phyloP scores from a whole-genome alignment of 495 filamentous ascomycete species.

The Aspergillus affinis region DNA sequence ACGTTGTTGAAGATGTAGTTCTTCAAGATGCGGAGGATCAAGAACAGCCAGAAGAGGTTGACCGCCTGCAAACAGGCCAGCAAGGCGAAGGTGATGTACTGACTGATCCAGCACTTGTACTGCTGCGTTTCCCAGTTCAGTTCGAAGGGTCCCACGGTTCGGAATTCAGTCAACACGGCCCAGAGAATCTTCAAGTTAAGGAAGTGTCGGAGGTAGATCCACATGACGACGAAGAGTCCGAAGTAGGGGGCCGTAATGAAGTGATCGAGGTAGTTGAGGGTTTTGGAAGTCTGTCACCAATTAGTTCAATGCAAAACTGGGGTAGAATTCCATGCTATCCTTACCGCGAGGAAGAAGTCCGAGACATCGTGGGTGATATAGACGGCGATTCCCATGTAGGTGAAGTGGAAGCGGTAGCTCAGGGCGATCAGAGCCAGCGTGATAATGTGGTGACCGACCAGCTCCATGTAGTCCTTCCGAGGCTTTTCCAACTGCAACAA shows the following conservation, averaged over 20 bases:
- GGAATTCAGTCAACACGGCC: constrained; percentile 83
- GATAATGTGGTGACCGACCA: constrained; percentile 92
- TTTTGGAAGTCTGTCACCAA: constrained; percentile 74
- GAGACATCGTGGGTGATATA: constrained; percentile 96
- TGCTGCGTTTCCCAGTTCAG: constrained; percentile 81
- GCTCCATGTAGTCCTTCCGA: constrained; percentile 92
- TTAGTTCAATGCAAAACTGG: constrained; percentile 8
- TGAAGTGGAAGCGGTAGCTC: constrained; percentile 98
- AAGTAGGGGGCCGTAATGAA: constrained; percentile 79
- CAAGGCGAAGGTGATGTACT: constrained; percentile 68
- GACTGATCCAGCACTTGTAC: constrained; percentile 79
- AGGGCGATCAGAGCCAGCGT: constrained; percentile 82
- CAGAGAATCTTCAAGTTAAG: constrained; percentile 86
- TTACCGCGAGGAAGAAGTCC: constrained; percentile 95
- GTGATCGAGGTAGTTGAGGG: constrained; percentile 87
- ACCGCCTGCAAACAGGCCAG: constrained; percentile 74
- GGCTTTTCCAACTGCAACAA: constrained; percentile 90
- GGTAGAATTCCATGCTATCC: constrained; percentile 27
- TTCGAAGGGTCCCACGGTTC: constrained; percentile 82
- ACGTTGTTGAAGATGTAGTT: constrained; percentile 54
- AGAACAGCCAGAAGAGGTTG: constrained; percentile 85
- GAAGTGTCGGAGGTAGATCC: constrained; percentile 92
- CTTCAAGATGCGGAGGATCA: constrained; percentile 72
- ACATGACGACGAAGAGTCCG: constrained; percentile 74
- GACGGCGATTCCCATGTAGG: constrained; percentile 94